Base-by-base conservation (phyloP, 1,284 basidiomycete species). In the Fistulina hepatica region DNA sequence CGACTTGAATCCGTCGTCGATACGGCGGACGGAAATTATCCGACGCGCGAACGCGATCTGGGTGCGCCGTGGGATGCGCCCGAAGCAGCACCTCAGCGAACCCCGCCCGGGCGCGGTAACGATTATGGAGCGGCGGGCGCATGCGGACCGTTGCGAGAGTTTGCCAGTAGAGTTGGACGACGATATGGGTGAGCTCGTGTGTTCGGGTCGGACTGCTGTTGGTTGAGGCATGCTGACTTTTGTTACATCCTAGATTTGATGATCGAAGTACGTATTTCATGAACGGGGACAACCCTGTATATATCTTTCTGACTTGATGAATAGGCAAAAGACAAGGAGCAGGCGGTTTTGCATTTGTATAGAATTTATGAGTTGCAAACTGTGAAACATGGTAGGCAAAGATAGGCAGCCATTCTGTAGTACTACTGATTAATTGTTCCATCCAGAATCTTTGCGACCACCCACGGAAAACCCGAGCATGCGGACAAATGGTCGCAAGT, bases 1-100 rank as follows among this genome's bases (percentile, higher is more conserved):
- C 48, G 71, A 62, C 52, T 66, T 91, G 30, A 73, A 74, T 49
- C 81, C 68, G 21, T 81, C 68, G 30, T 68, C 61, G 36, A 69
- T 71, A 42, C 59, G 63, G 20, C 66, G 74, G n/a, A 53, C 62
- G 0, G 67, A 67, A 30, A 76, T 90, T 41, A 78, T 89, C 33
- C 67, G 73, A 17, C 69, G 76, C 21, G 77, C 88, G 43, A 77
- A 81, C 41, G 72, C 69, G n/a, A 81, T 85, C 27, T 95, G 84
- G 69, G 58, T 63, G 32, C 63, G 63, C 26, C 79, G 84, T 15
- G 75, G 79, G 20, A 93, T 94, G 48, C 67, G 64, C 34, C 83
- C 86, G 15, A 95, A 94, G 58, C 89, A 92, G 52, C 91, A 95
- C 58, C 71, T 92, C 12, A 88, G 82, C 23, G 86, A 91, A 50